Evolutionary conservation across 2,329 filamentous ascomycete species (phyloP), one percentile per base, ranked within the genome.

Genomic region (Parasarocladium wereldwijsianum): DNA sequence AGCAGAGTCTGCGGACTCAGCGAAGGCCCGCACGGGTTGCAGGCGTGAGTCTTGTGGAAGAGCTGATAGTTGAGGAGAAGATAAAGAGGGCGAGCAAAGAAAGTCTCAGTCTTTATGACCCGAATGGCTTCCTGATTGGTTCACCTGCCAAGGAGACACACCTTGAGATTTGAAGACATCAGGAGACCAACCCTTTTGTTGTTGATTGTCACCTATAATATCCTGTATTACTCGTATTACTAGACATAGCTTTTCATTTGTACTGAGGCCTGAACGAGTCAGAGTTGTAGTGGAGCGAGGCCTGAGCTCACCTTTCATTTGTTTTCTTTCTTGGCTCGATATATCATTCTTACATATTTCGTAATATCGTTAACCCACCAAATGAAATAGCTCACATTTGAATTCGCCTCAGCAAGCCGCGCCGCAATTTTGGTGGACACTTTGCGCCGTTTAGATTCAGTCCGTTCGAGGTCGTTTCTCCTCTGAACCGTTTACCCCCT

Each of bases 391-490:
- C 15, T 32, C 27, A n/a, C n/a, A n/a, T n/a, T n/a, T n/a, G n/a
- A n/a, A n/a, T n/a, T n/a, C n/a, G n/a, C n/a, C n/a, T n/a, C n/a
- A n/a, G n/a, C n/a, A n/a, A 22, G 8, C n/a, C 22, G 11, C 11
- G 15, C 12, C 22, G 22, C 22, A 11, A 24, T 24, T 11, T 13
- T 6, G n/a, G 6, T 24, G 6, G 11, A 24, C 22, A 12, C 6
- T 13, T 24, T 13, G 15, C 18, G 21, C 14, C 17, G n/a, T n/a
- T n/a, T n/a, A n/a, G n/a, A n/a, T n/a, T 24, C 44, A 62, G 30
- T 66, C 63, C 3, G 59, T 58, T 18, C 63, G 51, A 2, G 53
- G 49, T 26, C 64, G 52, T 44, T 69, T 69, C 39, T 43, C 64
- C 30, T 66, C 62, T 3, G 49, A 32, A 18, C 28, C 28, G 33